Percentiles rank a stretch among this genome's conserved stretches.
Conservation (phyloP, 2,329 filamentous ascomycete species). For the Penicillium sp. region DNA sequence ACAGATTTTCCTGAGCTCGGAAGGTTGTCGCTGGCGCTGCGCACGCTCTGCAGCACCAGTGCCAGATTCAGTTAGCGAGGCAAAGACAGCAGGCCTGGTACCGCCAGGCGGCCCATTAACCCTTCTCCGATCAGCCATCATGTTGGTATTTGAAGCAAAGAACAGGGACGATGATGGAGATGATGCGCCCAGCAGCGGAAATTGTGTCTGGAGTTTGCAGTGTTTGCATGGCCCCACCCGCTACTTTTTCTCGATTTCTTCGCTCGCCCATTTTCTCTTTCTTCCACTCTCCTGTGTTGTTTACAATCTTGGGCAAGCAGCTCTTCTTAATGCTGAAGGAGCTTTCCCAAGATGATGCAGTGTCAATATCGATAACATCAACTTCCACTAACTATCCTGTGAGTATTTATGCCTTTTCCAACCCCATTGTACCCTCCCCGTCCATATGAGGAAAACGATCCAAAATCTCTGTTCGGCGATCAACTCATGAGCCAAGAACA, state of each 20-base stretch:
- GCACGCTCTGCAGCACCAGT: slow-evolving; percentile 48
- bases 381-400: slow-evolving; percentile 17
- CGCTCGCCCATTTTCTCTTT: slow-evolving; percentile 18
- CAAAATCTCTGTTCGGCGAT: slow-evolving; percentile 53
- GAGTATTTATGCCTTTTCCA: slow-evolving; percentile 18
- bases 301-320: slow-evolving; percentile 2
- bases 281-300: slow-evolving; percentile 17
- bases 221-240: slow-evolving; percentile 33
- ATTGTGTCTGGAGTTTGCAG: slow-evolving; percentile 36
- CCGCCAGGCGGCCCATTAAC: slow-evolving; percentile 80
- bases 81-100: slow-evolving; percentile 70
- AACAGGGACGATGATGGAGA: slow-evolving; percentile 1
- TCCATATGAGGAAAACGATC: slow-evolving; percentile 50
- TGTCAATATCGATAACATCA: neutral
- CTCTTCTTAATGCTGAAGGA: slow-evolving; percentile 21
- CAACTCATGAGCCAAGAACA: slow-evolving; percentile 53
- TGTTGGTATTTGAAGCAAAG: slow-evolving; percentile 16
- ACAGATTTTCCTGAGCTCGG: slow-evolving; percentile 83
- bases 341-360: neutral
- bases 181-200: slow-evolving; percentile 29
- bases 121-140: slow-evolving; percentile 78
- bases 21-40: slow-evolving; percentile 57
- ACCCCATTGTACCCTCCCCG: slow-evolving; percentile 6
- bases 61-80: slow-evolving; percentile 41
- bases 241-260: slow-evolving; percentile 21